Percentiles rank a stretch among this genome's conserved stretches.
Conservation (phyloP, 495 filamentous ascomycete genomes). For the Chaetomidium leptoderma region DNA sequence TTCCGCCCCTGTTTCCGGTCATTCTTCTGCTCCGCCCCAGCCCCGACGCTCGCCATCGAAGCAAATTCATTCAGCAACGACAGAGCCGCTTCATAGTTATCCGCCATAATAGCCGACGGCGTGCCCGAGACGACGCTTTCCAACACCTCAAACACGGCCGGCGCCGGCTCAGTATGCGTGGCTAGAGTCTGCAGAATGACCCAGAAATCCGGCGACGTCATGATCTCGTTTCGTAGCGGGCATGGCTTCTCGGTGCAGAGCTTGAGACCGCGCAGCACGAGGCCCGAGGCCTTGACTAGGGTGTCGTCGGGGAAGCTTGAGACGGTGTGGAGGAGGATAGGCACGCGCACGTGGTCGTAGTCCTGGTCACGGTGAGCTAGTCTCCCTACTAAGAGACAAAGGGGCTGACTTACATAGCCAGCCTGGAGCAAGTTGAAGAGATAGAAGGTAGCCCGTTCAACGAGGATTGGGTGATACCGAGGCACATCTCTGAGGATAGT, state of each 20-base stretch:
- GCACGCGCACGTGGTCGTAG: constrained; percentile 83
- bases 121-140: constrained; percentile 62
- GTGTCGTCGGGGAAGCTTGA: constrained; percentile 77
- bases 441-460: constrained; percentile 83
- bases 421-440: constrained; percentile 76
- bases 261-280: constrained; percentile 72
- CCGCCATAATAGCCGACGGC: constrained; percentile 76
- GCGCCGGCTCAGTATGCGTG: constrained; percentile 59
- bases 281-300: constrained; percentile 67
- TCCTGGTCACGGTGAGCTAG: constrained; percentile 51
- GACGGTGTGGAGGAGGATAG: constrained; percentile 88
- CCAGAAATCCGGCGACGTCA: constrained; percentile 97
- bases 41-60: constrained; percentile 75
- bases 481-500: constrained; percentile 72
- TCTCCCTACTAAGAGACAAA: background rate
- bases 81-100: constrained; percentile 89
- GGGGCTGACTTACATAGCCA: constrained; percentile 64
- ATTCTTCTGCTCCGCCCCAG: constrained; percentile 71
- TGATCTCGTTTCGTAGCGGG: constrained; percentile 81
- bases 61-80: constrained; percentile 85
- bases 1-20: constrained; percentile 55
- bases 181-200: constrained; percentile 76
- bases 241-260: constrained; percentile 72
- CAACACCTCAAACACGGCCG: constrained; percentile 77
- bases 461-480: constrained; percentile 70